phyloP scores from a whole-genome alignment of 805 yeast species.

The Cyberlindnera euphorbiiphila region DNA sequence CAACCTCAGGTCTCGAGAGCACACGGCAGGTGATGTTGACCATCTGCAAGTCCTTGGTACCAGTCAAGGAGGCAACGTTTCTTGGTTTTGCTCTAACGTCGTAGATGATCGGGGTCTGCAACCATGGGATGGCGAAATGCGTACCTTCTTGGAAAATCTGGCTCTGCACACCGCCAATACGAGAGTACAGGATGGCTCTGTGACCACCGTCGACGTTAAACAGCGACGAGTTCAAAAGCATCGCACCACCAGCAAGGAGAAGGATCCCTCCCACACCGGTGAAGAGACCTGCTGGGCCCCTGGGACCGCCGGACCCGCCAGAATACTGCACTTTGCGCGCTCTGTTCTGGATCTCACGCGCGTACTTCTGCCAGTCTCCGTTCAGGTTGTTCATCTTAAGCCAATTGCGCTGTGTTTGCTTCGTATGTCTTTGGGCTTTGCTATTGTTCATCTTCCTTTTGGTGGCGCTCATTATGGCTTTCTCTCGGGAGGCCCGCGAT shows the following conservation, averaged over 20 bases:
- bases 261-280: conserved; percentile 63
- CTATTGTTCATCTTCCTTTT: background rate
- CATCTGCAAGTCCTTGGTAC: conserved; percentile 98
- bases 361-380: conserved; percentile 50
- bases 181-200: conserved; percentile 89
- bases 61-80: conserved; percentile 92
- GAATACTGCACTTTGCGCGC: conserved; percentile 39
- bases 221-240: conserved; percentile 51
- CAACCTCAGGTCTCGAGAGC: conserved; percentile 79
- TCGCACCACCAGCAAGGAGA: conserved; percentile 53
- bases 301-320: conserved; percentile 37
- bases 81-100: conserved; percentile 98
- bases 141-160: conserved; percentile 90
- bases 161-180: conserved; percentile 80
- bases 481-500: too few species aligned
- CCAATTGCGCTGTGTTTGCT: too few species aligned
- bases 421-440: too few species aligned
- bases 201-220: conserved; percentile 98
- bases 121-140: conserved; percentile 89
- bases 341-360: conserved; percentile 45
- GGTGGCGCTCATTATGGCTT: too few species aligned
- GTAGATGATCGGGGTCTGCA: conserved; percentile 87
- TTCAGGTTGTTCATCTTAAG: conserved; percentile 30
- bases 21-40: conserved; percentile 99
- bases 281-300: conserved; percentile 48